Base-by-base conservation (phyloP, 305 asterid genomes). In the Andrographis paniculata region DNA sequence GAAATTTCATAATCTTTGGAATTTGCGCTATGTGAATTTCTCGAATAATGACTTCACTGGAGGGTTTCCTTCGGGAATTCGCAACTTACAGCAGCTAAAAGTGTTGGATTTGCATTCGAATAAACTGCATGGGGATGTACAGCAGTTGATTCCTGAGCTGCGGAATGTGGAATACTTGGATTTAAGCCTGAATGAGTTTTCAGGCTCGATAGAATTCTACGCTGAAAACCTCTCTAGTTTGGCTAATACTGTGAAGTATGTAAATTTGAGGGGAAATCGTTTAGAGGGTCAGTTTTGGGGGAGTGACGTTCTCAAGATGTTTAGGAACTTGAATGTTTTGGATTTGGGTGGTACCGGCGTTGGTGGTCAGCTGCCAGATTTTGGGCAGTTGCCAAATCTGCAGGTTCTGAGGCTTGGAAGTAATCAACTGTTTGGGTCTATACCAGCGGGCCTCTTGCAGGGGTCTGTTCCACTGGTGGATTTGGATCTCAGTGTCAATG, bases 21-120 rank as follows among this genome's bases (percentile, higher is more conserved):
- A 65, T 9, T 62, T 83, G 56, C 71, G 63, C 58, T 67, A 55
- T 46, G 62, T 80, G 15, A 83, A 83, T 61, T 67, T 83, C 45
- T 79, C 92, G 1, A 69, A 50, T 18, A 83, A 83, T 24, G 53
- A 66, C 20, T 77, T 83, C 43, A 52, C 77, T 13, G 78, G 75
- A 15, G 74, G 75, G 48, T 75, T 72, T 33, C 94, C 94, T 0
- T 20, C 20, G 6, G 86, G 84, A 49, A 77, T 70, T 48, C 48
- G 62, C 44, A 73, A 73, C 24, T 60, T 83, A 18, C 81, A 73
- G 76, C 94, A 79, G 74, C 30, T 84, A 44, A 73, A 55, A 57
- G 77, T 66, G 35, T 61, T 84, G 49, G 94, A 84, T 75, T 77
- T 84, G 75, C 77, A 66, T 53, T 63, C 52, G 14, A 84, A 84